Evolutionary conservation across 257 asterid species (phyloP), one percentile per base, ranked within the genome.

Genomic region (Nicotiana obtusifolia): DNA sequence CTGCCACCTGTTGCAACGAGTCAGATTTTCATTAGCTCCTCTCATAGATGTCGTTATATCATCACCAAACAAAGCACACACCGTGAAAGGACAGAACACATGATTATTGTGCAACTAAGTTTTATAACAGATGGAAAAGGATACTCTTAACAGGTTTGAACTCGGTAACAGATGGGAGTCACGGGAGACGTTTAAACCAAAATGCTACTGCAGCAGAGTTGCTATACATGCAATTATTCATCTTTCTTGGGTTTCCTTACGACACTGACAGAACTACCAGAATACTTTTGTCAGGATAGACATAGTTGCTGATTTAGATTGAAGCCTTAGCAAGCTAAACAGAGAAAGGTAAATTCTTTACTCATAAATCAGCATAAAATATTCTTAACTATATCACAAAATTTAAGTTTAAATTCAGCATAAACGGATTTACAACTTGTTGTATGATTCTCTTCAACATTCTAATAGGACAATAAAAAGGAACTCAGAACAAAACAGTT

Each of bases 1-100:
- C 95, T n/a, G 98, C 95, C 84, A 93, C 93, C 98, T 93, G 93
- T 83, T 64, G 56, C 82, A 82, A 82, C 30, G 56, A 79, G 67
- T 30, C 22, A 59, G 26, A 47, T 84, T 7, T 35, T 37, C 64
- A 84, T 81, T 20, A 87, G 82, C 59, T 24, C 10, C 64, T 24
- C 44, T 2, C 19, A 3, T 13, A 47, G 13, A 73, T 49, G 14
- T 14, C 15, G 9, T 14, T 49, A 49, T 24, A 2, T 47, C 9
- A 47, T 22, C 61, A 44, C 14, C 24, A 19, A 47, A 22, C 61
- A 49, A 73, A 73, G 24, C 62, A 73, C 62, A 73, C 8, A 24
- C 22, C 5, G 2, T 17, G 24, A 24, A 73, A 1, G 22, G 41
- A 73, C 24, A 73, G 79, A 73, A 14, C 5, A 73, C 26, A 73